Base-by-base conservation (phyloP, 495 filamentous ascomycete species). In the Corynascus novoguineensis region DNA sequence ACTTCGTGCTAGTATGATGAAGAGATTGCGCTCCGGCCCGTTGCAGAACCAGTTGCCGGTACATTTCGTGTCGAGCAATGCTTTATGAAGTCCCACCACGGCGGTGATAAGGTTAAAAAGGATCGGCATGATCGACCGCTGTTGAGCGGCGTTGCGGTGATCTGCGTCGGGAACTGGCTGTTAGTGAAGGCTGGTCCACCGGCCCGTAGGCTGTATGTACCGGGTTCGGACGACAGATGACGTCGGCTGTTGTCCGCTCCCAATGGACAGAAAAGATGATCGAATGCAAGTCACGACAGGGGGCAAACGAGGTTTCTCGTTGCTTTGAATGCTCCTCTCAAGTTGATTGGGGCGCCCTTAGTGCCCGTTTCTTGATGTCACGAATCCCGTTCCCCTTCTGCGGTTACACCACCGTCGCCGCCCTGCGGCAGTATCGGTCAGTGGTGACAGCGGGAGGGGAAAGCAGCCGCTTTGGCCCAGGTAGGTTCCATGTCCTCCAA, bases 91-190 rank as follows among this genome's bases (percentile, higher is more conserved):
- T n/a, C n/a, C n/a, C n/a, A n/a, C n/a, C n/a, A n/a, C n/a, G n/a
- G n/a, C n/a, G n/a, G n/a, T n/a, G n/a, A 46, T 38, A 51, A 51
- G 32, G 34, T 51, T 38, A 27, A 3, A n/a, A 17, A 5, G 10
- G 48, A 51, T 51, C 48, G 48, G 17, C 48, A 38, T 51, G 48
- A 51, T 51, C 48, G 48, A 32, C 48, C 48, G 22, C 21, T 25
- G 17, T 2, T 44, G 40, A 24, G 40, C 40, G 40, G 40, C 40
- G 48, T 27, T 27, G 48, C 25, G 32, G 21, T 21, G 48, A 51
- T 51, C 32, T 4, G 48, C 21, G 48, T 2, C 31, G 32, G 48
- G 48, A 37, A 38, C 17, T 41, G 3, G 24, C 22, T 28, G 22
- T 22, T 12, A 3, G 21, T 9, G 5, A 4, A 40, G 22, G 24